phyloP scores from a whole-genome alignment of 805 yeast genomes.

The Saccharomycopsis fibuligera region DNA sequence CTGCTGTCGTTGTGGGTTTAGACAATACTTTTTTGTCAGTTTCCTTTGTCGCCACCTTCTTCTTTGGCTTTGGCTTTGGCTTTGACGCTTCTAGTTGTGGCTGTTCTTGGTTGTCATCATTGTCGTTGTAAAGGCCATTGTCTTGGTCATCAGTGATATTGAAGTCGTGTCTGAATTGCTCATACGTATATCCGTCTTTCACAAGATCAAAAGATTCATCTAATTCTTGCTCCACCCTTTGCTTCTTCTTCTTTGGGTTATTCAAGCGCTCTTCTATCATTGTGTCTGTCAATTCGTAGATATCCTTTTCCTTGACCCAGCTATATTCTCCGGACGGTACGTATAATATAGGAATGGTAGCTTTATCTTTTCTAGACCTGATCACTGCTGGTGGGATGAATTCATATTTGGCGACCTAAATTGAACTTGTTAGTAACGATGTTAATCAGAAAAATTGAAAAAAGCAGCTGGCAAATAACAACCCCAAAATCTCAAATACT shows the following conservation, averaged over 20 bases:
- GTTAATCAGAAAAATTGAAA: neutral
- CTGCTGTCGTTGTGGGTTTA: neutral
- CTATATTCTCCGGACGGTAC: conserved; percentile 13
- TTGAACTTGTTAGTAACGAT: conserved; percentile 7
- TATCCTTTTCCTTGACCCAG: conserved; percentile 18
- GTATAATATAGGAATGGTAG: conserved; percentile 15
- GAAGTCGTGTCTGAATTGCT: conserved; percentile 6
- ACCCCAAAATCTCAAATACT: conserved; percentile 1
- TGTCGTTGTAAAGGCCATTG: conserved; percentile 3
- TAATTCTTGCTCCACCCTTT: conserved; percentile 9
- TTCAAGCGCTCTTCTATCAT: conserved; percentile 7
- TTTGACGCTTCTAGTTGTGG: neutral
- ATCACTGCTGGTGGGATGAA: conserved; percentile 9
- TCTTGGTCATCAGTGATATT: neutral
- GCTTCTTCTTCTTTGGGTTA: conserved; percentile 9
- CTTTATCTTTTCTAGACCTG: conserved; percentile 3
- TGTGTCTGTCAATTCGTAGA: conserved; percentile 4
- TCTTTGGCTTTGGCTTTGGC: neutral
- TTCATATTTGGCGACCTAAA: conserved; percentile 15
- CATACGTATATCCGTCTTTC: conserved; percentile 1
- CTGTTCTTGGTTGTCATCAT: neutral
- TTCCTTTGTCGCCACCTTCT: neutral
- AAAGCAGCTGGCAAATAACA: neutral
- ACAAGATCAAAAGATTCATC: conserved; percentile 7
- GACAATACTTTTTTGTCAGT: too few relatives aligned